phyloP scores from a whole-genome alignment of 345 rosid genomes.

The Citrus cavaleriei region DNA sequence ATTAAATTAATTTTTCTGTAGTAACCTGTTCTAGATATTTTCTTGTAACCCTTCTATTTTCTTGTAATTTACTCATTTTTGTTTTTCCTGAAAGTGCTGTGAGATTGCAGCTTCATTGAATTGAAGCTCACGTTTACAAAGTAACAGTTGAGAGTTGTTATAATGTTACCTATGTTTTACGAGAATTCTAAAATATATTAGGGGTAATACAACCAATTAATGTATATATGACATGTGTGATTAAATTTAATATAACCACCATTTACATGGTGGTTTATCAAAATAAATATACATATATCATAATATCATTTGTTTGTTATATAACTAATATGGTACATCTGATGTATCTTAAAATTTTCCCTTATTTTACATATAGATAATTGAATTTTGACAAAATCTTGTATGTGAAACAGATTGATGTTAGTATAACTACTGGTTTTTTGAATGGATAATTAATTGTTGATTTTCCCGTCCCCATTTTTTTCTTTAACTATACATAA shows the following conservation, averaged over 20 bases:
- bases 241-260: too few species aligned
- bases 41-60: background rate
- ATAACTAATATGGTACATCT: accelerated
- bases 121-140: background rate
- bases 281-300: accelerated
- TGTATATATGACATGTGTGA: too few species aligned
- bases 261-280: too few species aligned
- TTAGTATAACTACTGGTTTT: background rate
- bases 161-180: background rate
- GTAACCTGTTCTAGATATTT: background rate
- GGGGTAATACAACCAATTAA: too few species aligned
- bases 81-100: background rate
- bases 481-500: too few species aligned
- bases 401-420: background rate
- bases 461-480: background rate
- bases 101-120: background rate
- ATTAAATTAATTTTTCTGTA: too few species aligned
- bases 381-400: background rate
- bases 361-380: background rate
- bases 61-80: background rate
- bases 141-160: background rate
- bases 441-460: background rate
- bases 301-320: too few species aligned
- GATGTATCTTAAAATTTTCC: accelerated
- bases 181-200: too few species aligned